These are phyloP conservation scores for Daldinia caldariorum DNA, from an alignment of 495 filamentous ascomycete genomes.

Conservation along the genomic window DNA sequence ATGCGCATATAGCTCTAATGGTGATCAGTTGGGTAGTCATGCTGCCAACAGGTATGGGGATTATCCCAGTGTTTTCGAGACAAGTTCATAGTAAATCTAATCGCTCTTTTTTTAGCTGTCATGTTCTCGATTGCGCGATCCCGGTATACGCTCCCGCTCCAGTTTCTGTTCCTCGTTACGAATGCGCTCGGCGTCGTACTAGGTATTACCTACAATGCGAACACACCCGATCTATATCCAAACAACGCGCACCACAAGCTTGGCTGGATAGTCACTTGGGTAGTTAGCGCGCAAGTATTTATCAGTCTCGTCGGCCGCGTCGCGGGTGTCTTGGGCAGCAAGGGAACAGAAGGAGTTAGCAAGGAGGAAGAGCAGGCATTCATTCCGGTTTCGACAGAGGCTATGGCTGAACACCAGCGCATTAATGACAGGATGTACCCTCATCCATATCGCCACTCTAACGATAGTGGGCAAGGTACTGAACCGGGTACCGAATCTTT, in stretches of 20 bases:
- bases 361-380: constrained; percentile 62
- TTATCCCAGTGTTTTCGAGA: background rate
- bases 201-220: constrained; percentile 79
- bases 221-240: constrained; percentile 87
- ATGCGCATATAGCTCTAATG: constrained; percentile 84
- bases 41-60: constrained; percentile 77
- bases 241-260: constrained; percentile 89
- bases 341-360: constrained; percentile 19
- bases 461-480: constrained; percentile 90
- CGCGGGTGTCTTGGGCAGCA: constrained; percentile 50
- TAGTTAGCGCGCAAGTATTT: constrained; percentile 72
- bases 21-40: constrained; percentile 82
- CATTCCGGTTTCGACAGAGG: constrained; percentile 74
- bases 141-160: constrained; percentile 73
- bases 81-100: constrained; percentile 33
- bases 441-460: constrained; percentile 71
- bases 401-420: constrained; percentile 70
- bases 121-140: constrained; percentile 88
- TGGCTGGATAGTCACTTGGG: constrained; percentile 85
- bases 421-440: constrained; percentile 49
- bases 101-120: constrained; percentile 65
- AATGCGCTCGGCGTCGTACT: constrained; percentile 78
- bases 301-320: constrained; percentile 70
- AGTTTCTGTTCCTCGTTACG: constrained; percentile 77
- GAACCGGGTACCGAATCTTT: constrained; percentile 76